Base-by-base conservation (phyloP, 2,329 filamentous ascomycete species). In the Lecanicillium sp. region DNA sequence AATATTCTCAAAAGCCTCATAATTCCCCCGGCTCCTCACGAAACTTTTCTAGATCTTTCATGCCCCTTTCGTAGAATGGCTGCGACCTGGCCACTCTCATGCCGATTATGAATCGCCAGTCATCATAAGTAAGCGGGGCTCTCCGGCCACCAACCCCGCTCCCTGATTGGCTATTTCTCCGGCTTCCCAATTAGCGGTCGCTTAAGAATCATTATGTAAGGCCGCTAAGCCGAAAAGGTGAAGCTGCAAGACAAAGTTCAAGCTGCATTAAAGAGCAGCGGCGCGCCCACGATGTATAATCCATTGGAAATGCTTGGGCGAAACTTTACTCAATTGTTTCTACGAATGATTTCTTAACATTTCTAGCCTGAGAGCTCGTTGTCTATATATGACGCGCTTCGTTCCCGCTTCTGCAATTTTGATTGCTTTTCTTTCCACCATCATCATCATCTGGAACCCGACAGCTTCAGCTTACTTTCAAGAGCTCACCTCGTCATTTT, bases 301-400 rank as follows among this genome's bases (percentile, higher is more conserved):
- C 20, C 20, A 47, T 47, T 53, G 52, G 44, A 54, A 55, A 53
- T 55, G 51, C 49, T 56, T 46, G 51, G 36, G 45, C 48, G 54
- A 47, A 20, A 12, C 27, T n/a, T 26, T 35, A 15, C 45, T 20
- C 29, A 26, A 48, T 29, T 42, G n/a, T n/a, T n/a, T n/a, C n/a
- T n/a, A n/a, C n/a, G n/a, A n/a, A n/a, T n/a, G n/a, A n/a, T 17
- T 55, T 56, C 55, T 51, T 44, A 48, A 53, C 11, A 23, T 9
- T 46, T 35, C 54, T 33, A 55, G 44, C 19, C 24, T 9, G 3
- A 6, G 11, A 27, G 3, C n/a, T 1, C 8, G 32, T 32, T 17
- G 32, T 49, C 56, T 66, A 69, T 69, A 69, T 65, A 70, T 70
- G 66, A 57, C 57, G 52, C 66, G 64, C 38, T 52, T 64, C 56